Evolutionary conservation across 257 asterid genomes (phyloP).

Genomic region (Salvia rosmarinus): DNA sequence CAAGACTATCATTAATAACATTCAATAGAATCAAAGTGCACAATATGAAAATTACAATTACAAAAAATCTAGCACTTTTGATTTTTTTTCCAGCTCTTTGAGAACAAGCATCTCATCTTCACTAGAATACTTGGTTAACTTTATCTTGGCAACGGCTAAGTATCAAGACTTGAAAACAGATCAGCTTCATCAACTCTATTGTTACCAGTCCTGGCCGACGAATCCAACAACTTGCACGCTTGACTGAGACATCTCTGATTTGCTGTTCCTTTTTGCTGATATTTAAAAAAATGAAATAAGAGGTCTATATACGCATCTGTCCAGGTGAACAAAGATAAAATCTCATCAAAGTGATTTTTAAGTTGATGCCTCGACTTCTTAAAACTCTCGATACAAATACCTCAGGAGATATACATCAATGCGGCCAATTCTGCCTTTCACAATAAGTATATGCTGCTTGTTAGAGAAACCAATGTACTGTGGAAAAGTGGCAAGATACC

Average conservation of each 20-base stretch:
- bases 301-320: not conserved
- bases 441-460: conserved; percentile 56
- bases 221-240: conserved; percentile 47
- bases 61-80: no score
- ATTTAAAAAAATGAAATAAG: conserved; percentile 29
- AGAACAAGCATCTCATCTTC: no score
- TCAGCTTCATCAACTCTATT: conserved; percentile 36
- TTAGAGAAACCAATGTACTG: conserved; percentile 54
- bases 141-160: not conserved
- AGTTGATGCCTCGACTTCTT: no score
- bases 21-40: no score
- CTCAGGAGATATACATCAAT: conserved; percentile 64
- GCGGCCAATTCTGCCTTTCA: conserved; percentile 73
- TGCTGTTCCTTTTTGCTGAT: conserved; percentile 49
- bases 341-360: no score
- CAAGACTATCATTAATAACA: no score
- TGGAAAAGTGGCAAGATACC: conserved; percentile 31
- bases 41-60: no score
- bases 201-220: conserved; percentile 37
- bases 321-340: not conserved
- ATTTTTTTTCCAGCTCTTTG: no score
- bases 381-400: conserved; percentile 36
- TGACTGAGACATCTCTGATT: conserved; percentile 41
- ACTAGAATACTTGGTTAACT: no score
- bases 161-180: conserved; percentile 36